Evolutionary conservation across 768 basidiomycete species (phyloP).

Genomic region (Calocybe indica): DNA sequence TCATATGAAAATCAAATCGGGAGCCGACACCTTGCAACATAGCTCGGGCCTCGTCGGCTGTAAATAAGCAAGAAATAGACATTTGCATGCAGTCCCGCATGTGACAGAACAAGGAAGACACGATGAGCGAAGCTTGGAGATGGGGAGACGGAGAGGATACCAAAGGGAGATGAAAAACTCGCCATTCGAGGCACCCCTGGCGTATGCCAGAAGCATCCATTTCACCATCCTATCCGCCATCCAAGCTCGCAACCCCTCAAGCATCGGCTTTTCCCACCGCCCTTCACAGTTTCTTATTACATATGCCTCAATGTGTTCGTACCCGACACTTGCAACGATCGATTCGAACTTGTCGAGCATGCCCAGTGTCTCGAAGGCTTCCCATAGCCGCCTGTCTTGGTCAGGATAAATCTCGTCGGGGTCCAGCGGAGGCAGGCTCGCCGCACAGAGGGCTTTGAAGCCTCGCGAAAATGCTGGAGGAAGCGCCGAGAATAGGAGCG

Average conservation of each 20-base stretch:
- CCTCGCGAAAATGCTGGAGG: conserved; percentile 62
- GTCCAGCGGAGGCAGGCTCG: conserved; percentile 40
- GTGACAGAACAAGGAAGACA: not conserved
- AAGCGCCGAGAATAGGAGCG: conserved; percentile 65
- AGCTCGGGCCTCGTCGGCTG: conserved; percentile 65
- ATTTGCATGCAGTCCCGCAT: too few relatives aligned
- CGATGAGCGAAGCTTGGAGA: conserved; percentile 1
- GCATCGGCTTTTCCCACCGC: conserved; percentile 63
- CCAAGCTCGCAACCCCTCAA: conserved; percentile 63
- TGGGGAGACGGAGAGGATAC: not conserved
- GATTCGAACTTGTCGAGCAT: conserved; percentile 80
- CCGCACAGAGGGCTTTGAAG: conserved; percentile 61
- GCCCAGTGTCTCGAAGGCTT: conserved; percentile 62
- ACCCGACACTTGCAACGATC: conserved; percentile 78
- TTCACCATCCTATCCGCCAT: conserved; percentile 75
- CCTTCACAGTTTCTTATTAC: conserved; percentile 61
- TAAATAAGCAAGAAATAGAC: not conserved
- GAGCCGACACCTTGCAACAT: conserved; percentile 76
- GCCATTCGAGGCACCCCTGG: conserved; percentile 56
- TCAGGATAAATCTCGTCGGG: conserved; percentile 15
- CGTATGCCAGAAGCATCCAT: conserved; percentile 83
- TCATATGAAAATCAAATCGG: conserved; percentile 88
- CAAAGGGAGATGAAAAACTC: conserved; percentile 12
- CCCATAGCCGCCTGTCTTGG: conserved; percentile 37
- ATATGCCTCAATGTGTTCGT: conserved; percentile 76